Conservation (phyloP, 2,329 filamentous ascomycete genomes). For the Cladobotryum protrusum region DNA sequence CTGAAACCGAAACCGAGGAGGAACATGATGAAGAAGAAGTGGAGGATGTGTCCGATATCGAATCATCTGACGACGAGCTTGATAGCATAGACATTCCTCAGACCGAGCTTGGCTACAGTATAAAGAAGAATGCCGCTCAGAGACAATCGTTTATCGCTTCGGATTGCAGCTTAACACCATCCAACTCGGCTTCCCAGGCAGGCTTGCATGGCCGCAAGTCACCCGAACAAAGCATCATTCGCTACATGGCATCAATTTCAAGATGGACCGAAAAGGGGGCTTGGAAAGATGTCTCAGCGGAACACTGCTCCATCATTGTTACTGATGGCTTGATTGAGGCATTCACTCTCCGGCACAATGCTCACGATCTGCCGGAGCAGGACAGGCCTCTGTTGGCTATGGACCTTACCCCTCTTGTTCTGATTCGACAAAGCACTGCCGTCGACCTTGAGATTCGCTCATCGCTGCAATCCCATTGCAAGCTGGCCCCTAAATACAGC, state of each 20-base stretch:
- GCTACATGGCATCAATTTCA: conserved; percentile 50
- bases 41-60: conserved; percentile 12
- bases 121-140: conserved; percentile 30
- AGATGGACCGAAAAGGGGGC: conserved; percentile 56
- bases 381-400: conserved; percentile 57
- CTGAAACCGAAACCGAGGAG: conserved; percentile 31
- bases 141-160: conserved; percentile 38
- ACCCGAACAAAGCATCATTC: conserved; percentile 38
- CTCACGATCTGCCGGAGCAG: conserved; percentile 17
- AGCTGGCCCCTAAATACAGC: conserved; percentile 56
- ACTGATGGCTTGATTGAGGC: conserved; percentile 55
- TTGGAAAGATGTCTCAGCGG: conserved; percentile 53
- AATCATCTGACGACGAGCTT: conserved; percentile 49
- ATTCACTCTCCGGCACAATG: conserved; percentile 33
- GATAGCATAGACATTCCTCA: conserved; percentile 56
- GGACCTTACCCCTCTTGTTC: conserved; percentile 85
- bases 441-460: conserved; percentile 93
- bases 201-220: conserved; percentile 45
- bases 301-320: conserved; percentile 49
- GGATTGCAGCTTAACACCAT: conserved; percentile 63
- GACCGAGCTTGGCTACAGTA: conserved; percentile 53
- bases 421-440: conserved; percentile 82
- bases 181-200: conserved; percentile 75
- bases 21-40: background rate
- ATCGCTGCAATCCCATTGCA: conserved; percentile 66